Conservation (phyloP, 345 rosid species). For the Triadica sebifera region DNA sequence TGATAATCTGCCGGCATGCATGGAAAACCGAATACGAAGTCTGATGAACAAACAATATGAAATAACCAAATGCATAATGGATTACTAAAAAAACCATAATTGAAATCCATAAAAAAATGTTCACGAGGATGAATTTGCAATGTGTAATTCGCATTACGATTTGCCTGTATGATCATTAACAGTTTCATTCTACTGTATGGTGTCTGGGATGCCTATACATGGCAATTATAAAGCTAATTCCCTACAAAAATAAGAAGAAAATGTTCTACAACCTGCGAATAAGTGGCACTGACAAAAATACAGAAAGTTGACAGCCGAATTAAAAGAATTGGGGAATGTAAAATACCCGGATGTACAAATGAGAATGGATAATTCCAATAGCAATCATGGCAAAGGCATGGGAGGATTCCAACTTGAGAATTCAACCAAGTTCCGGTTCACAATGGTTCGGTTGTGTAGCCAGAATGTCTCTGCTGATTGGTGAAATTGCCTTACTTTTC, state of each 20-base stretch:
- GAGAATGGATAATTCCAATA: background rate
- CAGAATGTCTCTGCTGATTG: conserved; percentile 92
- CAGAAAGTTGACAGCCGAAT: background rate
- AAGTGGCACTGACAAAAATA: background rate
- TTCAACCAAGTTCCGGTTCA: conserved; percentile 61
- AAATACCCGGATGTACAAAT: background rate
- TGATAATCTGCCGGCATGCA: too few species aligned
- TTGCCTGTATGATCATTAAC: background rate
- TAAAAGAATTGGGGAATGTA: background rate
- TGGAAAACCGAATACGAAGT: too few species aligned
- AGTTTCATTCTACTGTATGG: background rate
- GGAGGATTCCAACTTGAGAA: conserved; percentile 81
- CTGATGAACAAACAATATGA: background rate
- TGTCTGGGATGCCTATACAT: background rate
- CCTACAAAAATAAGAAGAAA: background rate
- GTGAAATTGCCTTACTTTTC: conserved; percentile 85
- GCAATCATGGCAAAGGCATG: conserved; percentile 59
- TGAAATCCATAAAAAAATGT: background rate
- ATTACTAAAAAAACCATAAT: background rate
- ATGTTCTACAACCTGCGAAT: background rate
- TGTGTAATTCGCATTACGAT: background rate
- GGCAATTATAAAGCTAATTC: background rate
- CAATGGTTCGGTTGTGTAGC: conserved; percentile 76
- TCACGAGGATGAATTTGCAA: background rate
- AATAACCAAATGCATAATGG: background rate